phyloP scores from a whole-genome alignment of 768 basidiomycete species.

The Strobilomyces echinocephalus region DNA sequence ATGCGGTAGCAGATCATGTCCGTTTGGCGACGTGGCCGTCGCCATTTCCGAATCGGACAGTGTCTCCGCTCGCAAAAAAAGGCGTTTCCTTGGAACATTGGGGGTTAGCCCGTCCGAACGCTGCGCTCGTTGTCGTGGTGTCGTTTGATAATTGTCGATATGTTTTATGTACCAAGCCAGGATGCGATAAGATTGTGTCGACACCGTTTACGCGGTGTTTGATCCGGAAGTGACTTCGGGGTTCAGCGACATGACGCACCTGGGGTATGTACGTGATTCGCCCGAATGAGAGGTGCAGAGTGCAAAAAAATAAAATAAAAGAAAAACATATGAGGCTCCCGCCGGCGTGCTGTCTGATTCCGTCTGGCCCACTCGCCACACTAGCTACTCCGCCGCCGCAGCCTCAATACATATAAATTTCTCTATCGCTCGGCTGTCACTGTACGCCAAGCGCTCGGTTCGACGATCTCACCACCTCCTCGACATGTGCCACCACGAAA shows the following conservation, averaged over 20 bases:
- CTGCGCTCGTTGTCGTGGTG: neutral
- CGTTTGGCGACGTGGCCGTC: neutral
- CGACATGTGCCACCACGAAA: constrained; percentile 35
- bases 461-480: neutral
- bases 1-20: neutral
- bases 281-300: neutral
- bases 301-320: neutral
- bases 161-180: constrained; percentile 1
- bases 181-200: constrained; percentile 24
- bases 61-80: no score
- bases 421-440: neutral
- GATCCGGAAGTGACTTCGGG: constrained; percentile 22
- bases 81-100: no score
- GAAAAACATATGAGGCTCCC: neutral
- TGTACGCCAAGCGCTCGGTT: neutral
- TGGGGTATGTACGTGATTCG: constrained; percentile 11
- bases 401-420: neutral
- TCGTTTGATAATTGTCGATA: neutral
- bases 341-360: neutral
- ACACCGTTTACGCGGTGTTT: constrained; percentile 2
- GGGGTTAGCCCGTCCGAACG: neutral
- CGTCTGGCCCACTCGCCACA: neutral
- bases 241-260: constrained; percentile 25
- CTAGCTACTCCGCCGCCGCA: neutral
- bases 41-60: neutral